Evolutionary conservation across 2,329 filamentous ascomycete species (phyloP), one percentile per base, ranked within the genome.

Genomic region (Trichoderma sp.): DNA sequence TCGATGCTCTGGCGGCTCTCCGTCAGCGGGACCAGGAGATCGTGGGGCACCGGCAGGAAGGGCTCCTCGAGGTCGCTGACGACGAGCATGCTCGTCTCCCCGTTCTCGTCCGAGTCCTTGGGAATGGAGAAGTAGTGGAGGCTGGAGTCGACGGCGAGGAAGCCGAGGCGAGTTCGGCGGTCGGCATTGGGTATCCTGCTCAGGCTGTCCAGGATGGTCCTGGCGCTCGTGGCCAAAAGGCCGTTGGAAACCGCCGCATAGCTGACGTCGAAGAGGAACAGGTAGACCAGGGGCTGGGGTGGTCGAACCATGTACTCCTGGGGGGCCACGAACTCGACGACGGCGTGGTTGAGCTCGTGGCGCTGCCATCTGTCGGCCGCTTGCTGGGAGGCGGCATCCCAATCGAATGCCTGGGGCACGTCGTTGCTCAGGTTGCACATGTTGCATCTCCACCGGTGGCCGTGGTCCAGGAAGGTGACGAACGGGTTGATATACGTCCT

Each of bases 291-390:
- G 45, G 95, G 95, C 78, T 97, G 94, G 51, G 95, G 95, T 64
- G 95, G 93, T 67, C 95, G 90, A 43, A 99, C 95, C 95, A 99
- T 99, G 79, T 99, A 99, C 79, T 99, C 95, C 78, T 99, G 95
- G 2, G 95, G 95, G 14, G 95, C 95, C 70, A 99, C 91, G 74
- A 97, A 99, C 75, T 99, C 95, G 67, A 97, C 93, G 43, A 98
- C 93, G n/a, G 93, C 86, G 75, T 97, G 90, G 80, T 99, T 99
- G 67, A 99, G 83, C 76, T 99, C 95, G 45, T 92, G 86, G 71
- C 95, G 85, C 76, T 96, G 89, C 90, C 95, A 96, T 74, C 95
- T 84, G 76, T 99, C 94, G 58, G 96, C 89, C 60, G 88, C 90
- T 81, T 96, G 93, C 78, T 98, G 94, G 63, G 93, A 84, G 51